Conservation (phyloP, 2,329 filamentous ascomycete species). For the Shiraia sp. region DNA sequence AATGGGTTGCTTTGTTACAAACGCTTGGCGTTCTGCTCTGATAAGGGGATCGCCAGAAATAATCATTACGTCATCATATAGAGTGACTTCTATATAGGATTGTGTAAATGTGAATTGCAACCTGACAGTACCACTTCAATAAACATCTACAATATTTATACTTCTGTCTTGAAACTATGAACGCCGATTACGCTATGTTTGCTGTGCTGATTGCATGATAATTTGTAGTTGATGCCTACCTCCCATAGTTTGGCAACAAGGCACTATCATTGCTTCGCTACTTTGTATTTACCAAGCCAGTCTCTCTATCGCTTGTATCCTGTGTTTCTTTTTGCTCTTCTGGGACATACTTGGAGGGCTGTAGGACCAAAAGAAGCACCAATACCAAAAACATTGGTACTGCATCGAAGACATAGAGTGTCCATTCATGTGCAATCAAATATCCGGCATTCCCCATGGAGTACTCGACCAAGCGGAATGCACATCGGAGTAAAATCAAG, state of each 20-base stretch:
- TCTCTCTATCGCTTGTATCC: conserved; percentile 8
- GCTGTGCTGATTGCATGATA: not conserved
- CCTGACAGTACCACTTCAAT: no score
- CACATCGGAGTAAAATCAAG: conserved; percentile 55
- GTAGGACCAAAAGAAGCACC: conserved; percentile 39
- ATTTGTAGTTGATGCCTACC: no score
- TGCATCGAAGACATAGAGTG: conserved; percentile 54
- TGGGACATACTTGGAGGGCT: conserved; percentile 25
- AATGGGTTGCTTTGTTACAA: no score
- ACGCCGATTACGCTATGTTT: not conserved
- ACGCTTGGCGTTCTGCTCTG: conserved; percentile 6
- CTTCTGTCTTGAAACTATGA: no score
- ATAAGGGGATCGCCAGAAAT: not conserved
- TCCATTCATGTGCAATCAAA: conserved; percentile 51
- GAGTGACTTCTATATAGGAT: not conserved
- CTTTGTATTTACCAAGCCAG: conserved; percentile 1
- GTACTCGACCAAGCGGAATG: conserved; percentile 58
- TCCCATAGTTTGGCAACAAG: no score
- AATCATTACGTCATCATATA: conserved; percentile 12
- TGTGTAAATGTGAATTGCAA: no score
- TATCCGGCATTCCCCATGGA: conserved; percentile 51
- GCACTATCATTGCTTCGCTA: no score
- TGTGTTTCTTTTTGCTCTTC: conserved; percentile 5
- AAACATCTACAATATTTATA: no score
- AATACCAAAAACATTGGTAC: conserved; percentile 51